phyloP scores from a whole-genome alignment of 2,329 filamentous ascomycete genomes.

The Aspergillus fumigatus region DNA sequence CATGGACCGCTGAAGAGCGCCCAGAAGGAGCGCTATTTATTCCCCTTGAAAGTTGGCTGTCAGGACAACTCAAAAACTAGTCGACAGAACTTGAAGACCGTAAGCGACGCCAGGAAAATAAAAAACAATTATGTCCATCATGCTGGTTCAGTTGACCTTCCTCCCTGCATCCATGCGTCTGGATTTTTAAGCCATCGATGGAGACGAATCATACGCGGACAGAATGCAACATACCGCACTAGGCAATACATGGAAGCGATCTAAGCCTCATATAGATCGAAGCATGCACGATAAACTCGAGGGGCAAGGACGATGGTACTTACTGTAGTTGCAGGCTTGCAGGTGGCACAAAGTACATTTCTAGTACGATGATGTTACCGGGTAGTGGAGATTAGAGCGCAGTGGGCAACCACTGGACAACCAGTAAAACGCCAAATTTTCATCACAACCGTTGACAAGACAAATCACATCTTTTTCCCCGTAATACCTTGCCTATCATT shows the following conservation, averaged over 20 bases:
- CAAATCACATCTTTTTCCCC: constrained; percentile 3
- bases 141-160: neutral
- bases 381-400: constrained; percentile 1
- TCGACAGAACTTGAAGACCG: neutral
- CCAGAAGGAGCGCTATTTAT: no score
- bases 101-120: neutral
- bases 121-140: neutral
- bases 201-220: neutral
- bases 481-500: neutral
- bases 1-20: neutral
- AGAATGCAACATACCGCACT: neutral
- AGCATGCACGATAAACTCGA: constrained; percentile 9
- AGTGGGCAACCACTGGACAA: neutral
- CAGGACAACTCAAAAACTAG: neutral
- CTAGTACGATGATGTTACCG: neutral
- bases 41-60: neutral
- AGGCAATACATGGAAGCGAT: neutral
- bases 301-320: constrained; percentile 1
- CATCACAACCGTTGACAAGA: constrained; percentile 7
- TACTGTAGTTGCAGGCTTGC: neutral
- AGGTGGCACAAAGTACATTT: neutral
- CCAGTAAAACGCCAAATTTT: neutral
- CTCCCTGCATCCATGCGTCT: constrained; percentile 1
- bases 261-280: constrained; percentile 5
- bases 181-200: neutral